Conservation (phyloP, 1,139 yeast genomes). For the Ogataea hybrid region DNA sequence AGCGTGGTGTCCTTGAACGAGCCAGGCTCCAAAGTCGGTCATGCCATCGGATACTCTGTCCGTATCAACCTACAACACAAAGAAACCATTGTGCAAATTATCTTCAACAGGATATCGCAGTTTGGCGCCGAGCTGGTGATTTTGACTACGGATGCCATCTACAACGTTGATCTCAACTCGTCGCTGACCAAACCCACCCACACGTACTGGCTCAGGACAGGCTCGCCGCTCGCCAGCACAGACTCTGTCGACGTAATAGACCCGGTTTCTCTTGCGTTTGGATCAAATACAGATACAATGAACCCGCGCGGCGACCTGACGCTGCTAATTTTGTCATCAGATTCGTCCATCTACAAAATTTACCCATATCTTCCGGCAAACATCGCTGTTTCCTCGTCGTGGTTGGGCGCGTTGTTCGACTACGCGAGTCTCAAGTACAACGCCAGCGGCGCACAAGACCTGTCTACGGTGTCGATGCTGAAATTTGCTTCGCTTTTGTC, state of each 20-base stretch:
- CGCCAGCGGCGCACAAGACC: constrained; percentile 1
- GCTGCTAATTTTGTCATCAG: constrained; percentile 46
- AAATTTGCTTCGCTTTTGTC: constrained; percentile 25
- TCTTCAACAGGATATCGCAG: constrained; percentile 29
- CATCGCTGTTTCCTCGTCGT: constrained; percentile 35
- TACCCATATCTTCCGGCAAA: constrained; percentile 54
- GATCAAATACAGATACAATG: constrained; percentile 30
- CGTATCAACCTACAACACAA: constrained; percentile 11
- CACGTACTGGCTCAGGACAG: constrained; percentile 17
- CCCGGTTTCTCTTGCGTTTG: constrained; percentile 48
- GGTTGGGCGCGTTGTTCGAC: constrained; percentile 40
- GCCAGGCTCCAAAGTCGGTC: constrained; percentile 18
- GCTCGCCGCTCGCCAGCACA: constrained; percentile 1
- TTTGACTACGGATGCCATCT: constrained; percentile 22
- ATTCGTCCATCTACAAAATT: constrained; percentile 52
- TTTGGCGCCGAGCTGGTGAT: constrained; percentile 29
- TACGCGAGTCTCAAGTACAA: constrained; percentile 33
- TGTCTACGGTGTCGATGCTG: constrained; percentile 20
- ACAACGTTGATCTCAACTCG: constrained; percentile 21
- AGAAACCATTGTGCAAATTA: constrained; percentile 25
- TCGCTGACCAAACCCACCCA: constrained; percentile 21
- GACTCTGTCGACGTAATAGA: constrained; percentile 22
- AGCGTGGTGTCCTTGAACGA: constrained; percentile 24
- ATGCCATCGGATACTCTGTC: constrained; percentile 14
- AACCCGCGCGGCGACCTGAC: constrained; percentile 40